phyloP scores from a whole-genome alignment of 768 basidiomycete genomes.

The Leccinum aurantiacum region DNA sequence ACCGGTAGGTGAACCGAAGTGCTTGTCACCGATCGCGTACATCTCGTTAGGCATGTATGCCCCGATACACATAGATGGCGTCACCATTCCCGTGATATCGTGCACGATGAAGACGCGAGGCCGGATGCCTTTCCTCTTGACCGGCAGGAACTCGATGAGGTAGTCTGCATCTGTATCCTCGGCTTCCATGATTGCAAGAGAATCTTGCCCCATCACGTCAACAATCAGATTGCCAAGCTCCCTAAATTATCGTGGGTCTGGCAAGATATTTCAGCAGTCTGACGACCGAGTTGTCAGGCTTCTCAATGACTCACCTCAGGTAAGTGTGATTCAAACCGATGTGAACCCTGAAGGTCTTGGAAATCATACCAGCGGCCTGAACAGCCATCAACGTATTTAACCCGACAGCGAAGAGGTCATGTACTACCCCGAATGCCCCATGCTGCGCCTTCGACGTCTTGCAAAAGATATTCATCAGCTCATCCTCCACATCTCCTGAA shows the following conservation, averaged over 20 bases:
- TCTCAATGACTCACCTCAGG: slow-evolving; percentile 21
- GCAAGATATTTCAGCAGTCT: not conserved
- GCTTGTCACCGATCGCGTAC: slow-evolving; percentile 34
- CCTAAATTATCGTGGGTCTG: slow-evolving; percentile 25
- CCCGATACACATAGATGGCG: slow-evolving; percentile 34
- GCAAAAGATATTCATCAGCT: slow-evolving; percentile 27
- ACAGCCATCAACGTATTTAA: slow-evolving; percentile 34
- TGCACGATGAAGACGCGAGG: slow-evolving; percentile 32
- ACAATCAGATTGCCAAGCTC: slow-evolving; percentile 28
- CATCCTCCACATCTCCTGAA: slow-evolving; percentile 26
- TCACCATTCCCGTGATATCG: slow-evolving; percentile 34
- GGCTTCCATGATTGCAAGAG: slow-evolving; percentile 30
- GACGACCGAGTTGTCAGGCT: not conserved
- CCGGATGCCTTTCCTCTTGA: slow-evolving; percentile 32
- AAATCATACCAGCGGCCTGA: slow-evolving; percentile 30
- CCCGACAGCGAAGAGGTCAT: slow-evolving; percentile 31
- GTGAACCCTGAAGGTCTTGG: slow-evolving; percentile 31
- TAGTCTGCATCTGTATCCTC: slow-evolving; percentile 32
- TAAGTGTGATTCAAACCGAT: slow-evolving; percentile 32
- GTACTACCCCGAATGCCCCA: slow-evolving; percentile 25
- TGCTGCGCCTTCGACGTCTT: slow-evolving; percentile 22
- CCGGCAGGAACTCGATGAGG: slow-evolving; percentile 30
- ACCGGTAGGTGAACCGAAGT: slow-evolving; percentile 31
- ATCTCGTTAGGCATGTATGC: slow-evolving; percentile 34
- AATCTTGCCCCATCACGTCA: slow-evolving; percentile 31